Conservation (phyloP, 1,284 basidiomycete genomes). For the Anthracocystis walkeri region DNA sequence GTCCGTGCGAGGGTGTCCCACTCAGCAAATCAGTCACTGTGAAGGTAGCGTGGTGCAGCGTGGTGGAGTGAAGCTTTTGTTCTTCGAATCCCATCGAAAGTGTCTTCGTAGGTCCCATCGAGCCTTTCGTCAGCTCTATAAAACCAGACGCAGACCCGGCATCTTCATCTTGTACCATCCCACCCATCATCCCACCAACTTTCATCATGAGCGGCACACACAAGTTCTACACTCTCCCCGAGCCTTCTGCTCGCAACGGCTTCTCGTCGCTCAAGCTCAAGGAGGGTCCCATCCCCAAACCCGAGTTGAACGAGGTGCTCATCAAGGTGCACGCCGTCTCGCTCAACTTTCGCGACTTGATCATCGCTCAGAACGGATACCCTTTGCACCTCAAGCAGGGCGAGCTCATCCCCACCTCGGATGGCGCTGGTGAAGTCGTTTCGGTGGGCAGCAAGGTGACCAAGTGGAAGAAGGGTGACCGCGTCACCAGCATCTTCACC, state of each 20-base stretch:
- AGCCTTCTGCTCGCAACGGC: conserved; percentile 39
- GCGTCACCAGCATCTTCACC: conserved; percentile 71
- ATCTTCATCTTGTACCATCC: not conserved
- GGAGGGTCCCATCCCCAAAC: conserved; percentile 47
- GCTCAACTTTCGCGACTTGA: conserved; percentile 69
- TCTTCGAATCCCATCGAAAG: too few species aligned
- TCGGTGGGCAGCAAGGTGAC: conserved; percentile 74
- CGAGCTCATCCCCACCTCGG: conserved; percentile 74
- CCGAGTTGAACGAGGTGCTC: conserved; percentile 57
- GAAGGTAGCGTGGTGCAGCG: too few species aligned
- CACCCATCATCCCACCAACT: not conserved
- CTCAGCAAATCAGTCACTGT: too few species aligned
- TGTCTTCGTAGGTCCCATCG: too few species aligned
- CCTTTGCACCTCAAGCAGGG: conserved; percentile 48
- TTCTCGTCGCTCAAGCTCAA: conserved; percentile 40
- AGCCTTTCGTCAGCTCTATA: too few species aligned
- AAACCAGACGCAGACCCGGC: too few species aligned
- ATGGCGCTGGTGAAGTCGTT: conserved; percentile 76
- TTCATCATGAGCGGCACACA: conserved; percentile 41
- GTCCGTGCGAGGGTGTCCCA: not conserved
- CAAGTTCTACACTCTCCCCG: conserved; percentile 45
- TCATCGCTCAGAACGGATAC: conserved; percentile 50
- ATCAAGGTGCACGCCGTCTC: conserved; percentile 69
- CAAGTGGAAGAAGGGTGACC: conserved; percentile 74
- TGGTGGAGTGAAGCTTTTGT: too few species aligned